Evolutionary conservation across 108 stramenopile species (phyloP).

Genomic region (Chaetoceros tenuissimus): DNA sequence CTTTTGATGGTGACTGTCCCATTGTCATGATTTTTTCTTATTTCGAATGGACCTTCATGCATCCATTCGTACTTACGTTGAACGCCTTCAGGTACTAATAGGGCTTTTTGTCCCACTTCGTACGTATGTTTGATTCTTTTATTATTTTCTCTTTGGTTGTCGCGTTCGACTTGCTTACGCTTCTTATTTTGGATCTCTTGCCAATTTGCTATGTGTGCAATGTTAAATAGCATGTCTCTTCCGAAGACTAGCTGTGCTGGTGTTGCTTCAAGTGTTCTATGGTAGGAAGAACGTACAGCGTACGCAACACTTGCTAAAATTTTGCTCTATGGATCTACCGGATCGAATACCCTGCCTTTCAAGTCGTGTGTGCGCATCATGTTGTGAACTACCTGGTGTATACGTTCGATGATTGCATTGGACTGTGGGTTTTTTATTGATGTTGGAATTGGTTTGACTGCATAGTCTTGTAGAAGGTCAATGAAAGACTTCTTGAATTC

Average conservation of each 20-base stretch:
- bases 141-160: constrained; percentile 17
- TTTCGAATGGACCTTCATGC: constrained; percentile 8
- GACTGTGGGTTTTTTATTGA: constrained; percentile 26
- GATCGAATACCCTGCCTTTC: constrained; percentile 9
- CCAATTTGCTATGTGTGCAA: constrained; percentile 20
- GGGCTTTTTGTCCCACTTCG: constrained; percentile 13
- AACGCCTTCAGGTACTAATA: constrained; percentile 8
- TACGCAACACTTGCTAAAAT: constrained; percentile 16
- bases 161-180: constrained; percentile 2
- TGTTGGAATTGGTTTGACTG: constrained; percentile 15
- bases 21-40: constrained; percentile 17
- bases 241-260: constrained; percentile 26
- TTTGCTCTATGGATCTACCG: not conserved
- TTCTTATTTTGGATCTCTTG: constrained; percentile 9
- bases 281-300: constrained; percentile 20
- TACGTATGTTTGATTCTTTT: constrained; percentile 11
- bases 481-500: constrained; percentile 26
- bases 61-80: not conserved
- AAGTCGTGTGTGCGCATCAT: constrained; percentile 23
- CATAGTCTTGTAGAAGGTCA: constrained; percentile 12
- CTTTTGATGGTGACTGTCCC: constrained; percentile 21
- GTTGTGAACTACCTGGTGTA: constrained; percentile 9
- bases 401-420: constrained; percentile 18
- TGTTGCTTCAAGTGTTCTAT: constrained; percentile 15
- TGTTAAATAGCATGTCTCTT: constrained; percentile 18